Base-by-base conservation (phyloP, 345 rosid species). In the Eucalyptus marginata region DNA sequence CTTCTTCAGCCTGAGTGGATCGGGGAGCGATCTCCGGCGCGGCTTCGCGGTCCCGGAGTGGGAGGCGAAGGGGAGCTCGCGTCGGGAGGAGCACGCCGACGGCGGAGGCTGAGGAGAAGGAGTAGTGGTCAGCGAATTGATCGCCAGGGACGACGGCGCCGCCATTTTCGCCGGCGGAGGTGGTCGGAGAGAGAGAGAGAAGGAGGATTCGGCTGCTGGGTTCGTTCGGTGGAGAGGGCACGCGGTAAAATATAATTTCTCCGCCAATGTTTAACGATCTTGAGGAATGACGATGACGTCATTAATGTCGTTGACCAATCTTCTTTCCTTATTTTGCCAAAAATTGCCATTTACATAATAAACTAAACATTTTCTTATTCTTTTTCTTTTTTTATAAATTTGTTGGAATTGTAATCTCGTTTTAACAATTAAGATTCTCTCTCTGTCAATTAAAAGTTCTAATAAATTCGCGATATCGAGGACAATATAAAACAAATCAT, bases 81-180 rank as follows among this genome's bases (percentile, higher is more conserved):
- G 24, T 9, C 46, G 56, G 87, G 87, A 76, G 27, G 47, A 76
- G 83, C 83, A 76, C 13, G 11, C 83, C 56, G 56, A 1, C 62
- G 29, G 29, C 46, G 47, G 16, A 13, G 76, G 20, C 36, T 5
- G 27, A 10, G 46, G 29, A 15, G 29, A 10, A 10, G 40, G 44
- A 49, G 25, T 46, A 88, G 93, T 90, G 92, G 92, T 92, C 96
- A 92, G 88, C 58, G 94, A 91, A 89, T 93, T 92, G 79, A 89
- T 86, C 68, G 88, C 11, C 52, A 90, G 86, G 89, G 95, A 88
- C 18, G 94, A 92, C 79, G 95, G 90, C 44, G 95, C 18, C 4
- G 92, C 68, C 33, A 94, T 94, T 91, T 93, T 93, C 66, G 92
- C 84, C 88, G 62, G 47, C 36, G 68, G 13, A 27, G 25, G 25